Percentiles rank a stretch among this genome's conserved stretches.
Evolutionary conservation across 129 eudicot species (phyloP).

Genomic region (Pseudognaphalium luteoalbum): DNA sequence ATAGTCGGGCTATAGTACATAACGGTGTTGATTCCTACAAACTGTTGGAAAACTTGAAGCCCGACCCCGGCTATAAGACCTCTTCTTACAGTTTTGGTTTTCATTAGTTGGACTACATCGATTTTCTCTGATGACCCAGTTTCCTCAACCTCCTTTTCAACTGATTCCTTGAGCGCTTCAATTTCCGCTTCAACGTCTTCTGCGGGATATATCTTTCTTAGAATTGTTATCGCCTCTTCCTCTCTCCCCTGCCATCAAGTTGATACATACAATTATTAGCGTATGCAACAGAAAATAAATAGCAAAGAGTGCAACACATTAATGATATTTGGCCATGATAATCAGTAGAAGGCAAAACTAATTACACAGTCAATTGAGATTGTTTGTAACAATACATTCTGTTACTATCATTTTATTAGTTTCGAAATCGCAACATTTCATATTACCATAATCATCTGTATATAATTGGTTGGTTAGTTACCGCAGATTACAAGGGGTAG

Average conservation of each 20-base stretch:
- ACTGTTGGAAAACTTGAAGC: conserved; percentile 63
- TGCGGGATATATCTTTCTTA: conserved; percentile 47
- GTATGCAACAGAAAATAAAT: no score
- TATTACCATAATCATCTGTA: no score
- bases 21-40: conserved; percentile 72
- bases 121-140: conserved; percentile 45
- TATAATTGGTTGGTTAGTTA: not conserved
- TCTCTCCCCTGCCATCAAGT: conserved; percentile 47
- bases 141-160: conserved; percentile 46
- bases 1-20: conserved; percentile 78
- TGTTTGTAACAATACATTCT: no score
- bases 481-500: not conserved
- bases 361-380: no score
- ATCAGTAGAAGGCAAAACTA: no score
- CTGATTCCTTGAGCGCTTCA: conserved; percentile 57
- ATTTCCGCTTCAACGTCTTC: conserved; percentile 51
- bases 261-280: not conserved
- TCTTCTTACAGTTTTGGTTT: conserved; percentile 56
- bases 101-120: conserved; percentile 30
- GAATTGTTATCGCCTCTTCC: conserved; percentile 49
- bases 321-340: no score
- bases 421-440: no score
- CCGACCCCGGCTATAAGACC: conserved; percentile 63
- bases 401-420: no score
- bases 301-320: no score